These are phyloP conservation scores for Hygrophila difformis DNA, from an alignment of 257 asterid genomes.

Conservation along the genomic window DNA sequence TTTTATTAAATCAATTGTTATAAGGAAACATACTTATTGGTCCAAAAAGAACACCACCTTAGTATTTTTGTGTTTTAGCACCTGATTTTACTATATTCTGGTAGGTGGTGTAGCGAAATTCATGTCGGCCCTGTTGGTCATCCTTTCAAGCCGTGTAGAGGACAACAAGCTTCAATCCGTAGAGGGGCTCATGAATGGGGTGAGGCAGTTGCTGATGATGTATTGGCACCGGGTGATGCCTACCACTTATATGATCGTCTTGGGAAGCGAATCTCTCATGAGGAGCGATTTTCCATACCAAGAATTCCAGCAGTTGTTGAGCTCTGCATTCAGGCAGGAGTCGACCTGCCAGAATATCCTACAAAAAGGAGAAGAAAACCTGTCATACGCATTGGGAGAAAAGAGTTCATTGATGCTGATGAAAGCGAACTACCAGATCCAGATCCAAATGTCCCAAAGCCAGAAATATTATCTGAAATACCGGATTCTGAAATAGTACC, in stretches of 20 bases:
- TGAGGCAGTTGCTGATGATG: slow-evolving; percentile 59
- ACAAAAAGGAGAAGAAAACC: slow-evolving; percentile 93
- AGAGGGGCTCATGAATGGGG: slow-evolving; percentile 86
- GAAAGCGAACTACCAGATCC: slow-evolving; percentile 85
- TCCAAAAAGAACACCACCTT: no score
- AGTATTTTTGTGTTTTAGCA: neutral
- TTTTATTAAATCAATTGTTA: no score
- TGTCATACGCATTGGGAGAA: slow-evolving; percentile 64
- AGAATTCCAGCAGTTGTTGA: slow-evolving; percentile 83
- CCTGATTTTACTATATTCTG: slow-evolving; percentile 4
- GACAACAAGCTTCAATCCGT: slow-evolving; percentile 53
- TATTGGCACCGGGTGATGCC: slow-evolving; percentile 59
- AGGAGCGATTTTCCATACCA: slow-evolving; percentile 75
- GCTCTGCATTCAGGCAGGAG: slow-evolving; percentile 98
- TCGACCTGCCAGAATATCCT: slow-evolving; percentile 74
- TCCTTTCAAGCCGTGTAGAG: slow-evolving; percentile 89
- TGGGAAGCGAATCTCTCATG: slow-evolving; percentile 67
- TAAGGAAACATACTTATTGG: no score
- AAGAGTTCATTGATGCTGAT: slow-evolving; percentile 86
- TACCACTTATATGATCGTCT: slow-evolving; percentile 85
- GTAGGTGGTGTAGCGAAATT: slow-evolving; percentile 90
- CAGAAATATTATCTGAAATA: slow-evolving; percentile 41
- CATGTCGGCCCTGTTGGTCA: slow-evolving; percentile 84
- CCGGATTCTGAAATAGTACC: slow-evolving; percentile 44
- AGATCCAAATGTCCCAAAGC: slow-evolving; percentile 47